phyloP scores from a whole-genome alignment of 1,139 yeast species.

The Williopsis jadinii region DNA sequence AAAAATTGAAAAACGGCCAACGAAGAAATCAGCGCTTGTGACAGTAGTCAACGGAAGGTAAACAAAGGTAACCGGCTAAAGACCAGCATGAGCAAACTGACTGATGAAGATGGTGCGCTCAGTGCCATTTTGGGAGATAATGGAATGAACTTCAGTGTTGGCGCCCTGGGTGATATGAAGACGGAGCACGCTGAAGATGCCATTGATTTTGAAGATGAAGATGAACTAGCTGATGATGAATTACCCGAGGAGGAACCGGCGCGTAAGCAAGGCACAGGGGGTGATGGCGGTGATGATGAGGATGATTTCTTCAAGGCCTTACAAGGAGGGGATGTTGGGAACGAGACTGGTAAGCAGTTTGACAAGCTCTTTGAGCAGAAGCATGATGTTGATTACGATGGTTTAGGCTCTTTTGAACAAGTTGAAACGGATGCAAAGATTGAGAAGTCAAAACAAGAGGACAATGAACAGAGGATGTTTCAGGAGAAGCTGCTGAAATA shows the following conservation, averaged over 20 bases:
- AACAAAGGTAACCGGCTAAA: no score
- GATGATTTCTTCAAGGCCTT: conserved; percentile 32
- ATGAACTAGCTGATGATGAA: conserved; percentile 88
- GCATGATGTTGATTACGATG: conserved; percentile 23
- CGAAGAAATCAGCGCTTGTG: no score
- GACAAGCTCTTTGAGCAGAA: conserved; percentile 43
- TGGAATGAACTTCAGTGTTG: conserved; percentile 30
- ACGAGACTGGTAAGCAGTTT: conserved; percentile 38
- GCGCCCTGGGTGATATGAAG: conserved; percentile 23
- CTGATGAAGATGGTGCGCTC: conserved; percentile 32
- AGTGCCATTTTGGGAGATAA: conserved; percentile 29
- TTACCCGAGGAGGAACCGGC: conserved; percentile 36
- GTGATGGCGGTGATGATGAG: conserved; percentile 25
- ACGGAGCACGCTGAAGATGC: conserved; percentile 84
- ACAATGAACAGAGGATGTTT: conserved; percentile 14
- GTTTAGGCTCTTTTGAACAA: conserved; percentile 8
- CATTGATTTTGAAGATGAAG: conserved; percentile 92
- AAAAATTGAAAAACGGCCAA: no score
- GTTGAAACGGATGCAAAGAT: conserved; percentile 10
- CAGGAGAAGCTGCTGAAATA: conserved; percentile 30
- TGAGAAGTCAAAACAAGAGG: conserved; percentile 14
- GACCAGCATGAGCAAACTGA: conserved; percentile 11
- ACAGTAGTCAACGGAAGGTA: no score
- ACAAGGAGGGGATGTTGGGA: conserved; percentile 30
- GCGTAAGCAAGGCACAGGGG: conserved; percentile 16